These are phyloP conservation scores for Neoscytalidium dimidiatum DNA, from an alignment of 2,329 filamentous ascomycete species.

Conservation along the genomic window DNA sequence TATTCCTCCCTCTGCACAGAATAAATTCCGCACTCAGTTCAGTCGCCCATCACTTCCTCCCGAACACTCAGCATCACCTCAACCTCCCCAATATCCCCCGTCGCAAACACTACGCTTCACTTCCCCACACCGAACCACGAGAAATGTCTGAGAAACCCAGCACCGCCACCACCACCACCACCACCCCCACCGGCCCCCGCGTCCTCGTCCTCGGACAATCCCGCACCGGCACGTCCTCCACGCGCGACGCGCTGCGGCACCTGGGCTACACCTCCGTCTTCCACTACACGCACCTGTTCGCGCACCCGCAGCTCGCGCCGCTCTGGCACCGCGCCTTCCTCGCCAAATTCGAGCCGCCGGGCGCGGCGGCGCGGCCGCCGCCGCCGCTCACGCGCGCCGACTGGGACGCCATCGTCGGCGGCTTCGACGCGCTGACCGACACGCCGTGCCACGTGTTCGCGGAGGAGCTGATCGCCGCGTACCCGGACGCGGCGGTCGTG, in stretches of 20 bases:
- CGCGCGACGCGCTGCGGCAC: not conserved
- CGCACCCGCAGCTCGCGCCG: not conserved
- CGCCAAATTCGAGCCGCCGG: constrained; percentile 33
- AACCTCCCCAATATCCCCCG: too few relatives aligned
- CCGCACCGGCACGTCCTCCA: not conserved
- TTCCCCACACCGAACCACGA: too few relatives aligned
- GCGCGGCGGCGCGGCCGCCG: not conserved
- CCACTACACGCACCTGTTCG: not conserved
- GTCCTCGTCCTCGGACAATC: not conserved
- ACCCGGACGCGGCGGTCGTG: constrained; percentile 25
- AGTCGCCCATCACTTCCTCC: too few relatives aligned
- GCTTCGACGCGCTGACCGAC: constrained; percentile 25
- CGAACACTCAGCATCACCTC: too few relatives aligned
- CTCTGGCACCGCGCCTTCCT: constrained; percentile 38
- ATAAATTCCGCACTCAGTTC: too few relatives aligned
- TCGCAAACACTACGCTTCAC: too few relatives aligned
- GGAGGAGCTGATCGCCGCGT: constrained; percentile 24
- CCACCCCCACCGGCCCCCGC: not conserved
- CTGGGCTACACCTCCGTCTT: not conserved
- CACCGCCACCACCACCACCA: not conserved
- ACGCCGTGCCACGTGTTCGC: constrained; percentile 22
- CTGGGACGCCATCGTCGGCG: constrained; percentile 38
- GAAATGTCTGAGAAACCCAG: too few relatives aligned
- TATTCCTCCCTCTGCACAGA: too few relatives aligned
- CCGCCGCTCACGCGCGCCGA: constrained; percentile 32